Conservation (phyloP, 768 basidiomycete genomes). For the Lactifluus echinatus region DNA sequence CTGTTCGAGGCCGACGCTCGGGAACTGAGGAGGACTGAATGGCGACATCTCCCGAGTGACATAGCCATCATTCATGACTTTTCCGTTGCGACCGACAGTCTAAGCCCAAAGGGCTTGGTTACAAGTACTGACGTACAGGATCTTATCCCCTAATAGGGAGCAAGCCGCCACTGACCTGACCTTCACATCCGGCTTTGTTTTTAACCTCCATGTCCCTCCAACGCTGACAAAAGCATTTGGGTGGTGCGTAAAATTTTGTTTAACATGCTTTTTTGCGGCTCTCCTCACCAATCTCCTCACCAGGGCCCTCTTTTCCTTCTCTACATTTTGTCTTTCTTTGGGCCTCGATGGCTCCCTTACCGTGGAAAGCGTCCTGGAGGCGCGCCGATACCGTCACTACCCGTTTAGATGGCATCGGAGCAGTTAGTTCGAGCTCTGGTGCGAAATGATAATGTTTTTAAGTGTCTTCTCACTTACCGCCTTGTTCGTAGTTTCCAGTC, state of each 20-base stretch:
- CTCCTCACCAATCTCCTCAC: neutral
- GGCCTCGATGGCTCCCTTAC: conserved; percentile 11
- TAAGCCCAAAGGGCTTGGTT: neutral
- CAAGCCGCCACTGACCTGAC: neutral
- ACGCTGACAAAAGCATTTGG: neutral
- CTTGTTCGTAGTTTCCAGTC: neutral
- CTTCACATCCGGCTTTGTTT: neutral
- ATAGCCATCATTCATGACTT: neutral
- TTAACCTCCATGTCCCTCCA: neutral
- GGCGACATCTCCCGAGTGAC: neutral
- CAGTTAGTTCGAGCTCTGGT: neutral
- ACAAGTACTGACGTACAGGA: neutral
- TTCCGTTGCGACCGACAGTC: neutral
- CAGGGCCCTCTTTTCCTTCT: neutral
- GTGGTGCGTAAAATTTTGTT: neutral
- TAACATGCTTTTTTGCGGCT: neutral
- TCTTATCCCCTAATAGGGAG: neutral
- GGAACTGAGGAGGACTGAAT: neutral
- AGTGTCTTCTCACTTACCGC: neutral
- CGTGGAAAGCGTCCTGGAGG: conserved; percentile 1
- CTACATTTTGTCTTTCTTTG: neutral
- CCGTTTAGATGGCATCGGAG: neutral
- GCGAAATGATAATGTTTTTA: neutral
- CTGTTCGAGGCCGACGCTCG: neutral
- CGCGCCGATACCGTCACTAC: neutral